Evolutionary conservation across 768 basidiomycete species (phyloP).

Genomic region (Hortiboletus flavorubellus): DNA sequence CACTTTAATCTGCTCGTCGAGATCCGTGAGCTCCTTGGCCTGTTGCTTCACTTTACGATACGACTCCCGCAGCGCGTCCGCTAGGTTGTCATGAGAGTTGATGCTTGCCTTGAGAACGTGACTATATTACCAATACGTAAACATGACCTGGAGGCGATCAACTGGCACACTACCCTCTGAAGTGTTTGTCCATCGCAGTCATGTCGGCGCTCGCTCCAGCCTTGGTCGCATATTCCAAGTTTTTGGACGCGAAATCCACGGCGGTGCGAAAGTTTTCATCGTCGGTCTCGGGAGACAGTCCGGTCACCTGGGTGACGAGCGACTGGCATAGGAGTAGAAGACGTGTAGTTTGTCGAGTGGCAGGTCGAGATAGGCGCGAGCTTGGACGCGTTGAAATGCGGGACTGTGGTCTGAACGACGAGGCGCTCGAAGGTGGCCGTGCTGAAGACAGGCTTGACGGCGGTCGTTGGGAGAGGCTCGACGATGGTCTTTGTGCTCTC

Average conservation of each 20-base stretch:
- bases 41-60: conserved; percentile 51
- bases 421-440: conserved; percentile 43
- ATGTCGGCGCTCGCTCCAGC: conserved; percentile 58
- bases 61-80: conserved; percentile 55
- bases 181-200: conserved; percentile 47
- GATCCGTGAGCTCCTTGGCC: conserved; percentile 47
- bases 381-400: conserved; percentile 36
- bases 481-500: conserved; percentile 28
- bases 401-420: conserved; percentile 33
- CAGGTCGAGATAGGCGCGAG: conserved; percentile 49
- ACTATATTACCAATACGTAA: conserved; percentile 33
- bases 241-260: conserved; percentile 57
- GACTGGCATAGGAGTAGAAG: conserved; percentile 52
- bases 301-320: conserved; percentile 54
- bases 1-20: conserved; percentile 68
- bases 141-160: conserved; percentile 5
- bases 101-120: conserved; percentile 67
- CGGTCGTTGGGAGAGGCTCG: conserved; percentile 40
- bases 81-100: conserved; percentile 58
- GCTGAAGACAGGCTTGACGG: conserved; percentile 47
- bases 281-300: conserved; percentile 42
- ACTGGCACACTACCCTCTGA: conserved; percentile 45
- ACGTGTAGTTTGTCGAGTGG: conserved; percentile 48
- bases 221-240: conserved; percentile 56
- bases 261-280: conserved; percentile 45